Conservation (phyloP, 2,329 filamentous ascomycete genomes). For the Lachnellula suecica region DNA sequence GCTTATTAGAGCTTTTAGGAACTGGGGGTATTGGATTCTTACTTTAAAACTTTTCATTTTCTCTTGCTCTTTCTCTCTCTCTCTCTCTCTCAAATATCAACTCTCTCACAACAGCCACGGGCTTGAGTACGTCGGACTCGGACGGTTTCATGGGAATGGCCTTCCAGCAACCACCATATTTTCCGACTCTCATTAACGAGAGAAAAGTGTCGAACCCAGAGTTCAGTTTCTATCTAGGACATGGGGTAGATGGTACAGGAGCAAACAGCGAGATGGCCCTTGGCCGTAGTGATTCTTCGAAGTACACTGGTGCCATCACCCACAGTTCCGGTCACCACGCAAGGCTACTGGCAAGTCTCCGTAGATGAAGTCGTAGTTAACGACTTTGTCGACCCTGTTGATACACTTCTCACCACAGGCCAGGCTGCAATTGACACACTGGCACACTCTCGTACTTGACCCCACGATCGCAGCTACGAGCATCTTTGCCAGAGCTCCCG, state of each 20-base stretch:
- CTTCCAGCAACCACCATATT: neutral
- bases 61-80: too few species aligned
- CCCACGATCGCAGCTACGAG: neutral
- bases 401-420: neutral
- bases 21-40: too few species aligned
- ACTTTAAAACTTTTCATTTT: too few species aligned
- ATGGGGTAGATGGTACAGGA: neutral
- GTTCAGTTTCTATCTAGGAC: neutral
- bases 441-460: neutral
- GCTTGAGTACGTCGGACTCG: neutral
- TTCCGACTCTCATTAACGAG: neutral
- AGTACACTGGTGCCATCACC: neutral
- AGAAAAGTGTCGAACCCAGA: neutral
- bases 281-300: neutral
- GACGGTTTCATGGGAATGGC: neutral
- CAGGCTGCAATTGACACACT: neutral
- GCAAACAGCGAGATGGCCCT: neutral
- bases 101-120: neutral
- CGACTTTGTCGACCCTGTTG: neutral
- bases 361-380: neutral
- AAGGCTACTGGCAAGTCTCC: neutral
- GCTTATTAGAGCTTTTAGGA: too few species aligned
- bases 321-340: neutral
- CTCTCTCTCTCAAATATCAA: too few species aligned
- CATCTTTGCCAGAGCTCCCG: neutral